phyloP scores from a whole-genome alignment of 805 yeast genomes.

The Tetrapisispora nanseiensis region DNA sequence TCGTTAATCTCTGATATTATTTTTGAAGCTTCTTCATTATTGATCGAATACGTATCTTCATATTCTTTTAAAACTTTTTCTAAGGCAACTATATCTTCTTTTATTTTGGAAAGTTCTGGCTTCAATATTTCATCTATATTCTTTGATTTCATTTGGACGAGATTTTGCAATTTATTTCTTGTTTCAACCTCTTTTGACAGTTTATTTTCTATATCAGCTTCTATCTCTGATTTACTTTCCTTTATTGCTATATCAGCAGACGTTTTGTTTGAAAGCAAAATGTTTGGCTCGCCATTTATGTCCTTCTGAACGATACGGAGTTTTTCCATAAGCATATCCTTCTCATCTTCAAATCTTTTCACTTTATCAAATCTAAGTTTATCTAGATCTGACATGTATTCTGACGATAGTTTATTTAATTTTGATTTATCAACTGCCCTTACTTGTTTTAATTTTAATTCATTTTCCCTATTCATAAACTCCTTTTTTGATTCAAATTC shows the following conservation, averaged over 20 bases:
- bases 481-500: constrained; percentile 20
- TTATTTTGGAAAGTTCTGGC: neutral
- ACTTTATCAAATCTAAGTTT: constrained; percentile 31
- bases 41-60: neutral
- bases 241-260: constrained; percentile 13
- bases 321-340: constrained; percentile 19
- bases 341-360: constrained; percentile 26
- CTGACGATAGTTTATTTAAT: constrained; percentile 28
- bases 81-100: neutral
- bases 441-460: constrained; percentile 27
- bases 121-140: constrained; percentile 9
- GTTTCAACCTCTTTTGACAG: neutral
- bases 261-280: constrained; percentile 8
- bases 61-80: neutral
- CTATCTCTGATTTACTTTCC: constrained; percentile 19
- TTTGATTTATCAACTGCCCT: constrained; percentile 33
- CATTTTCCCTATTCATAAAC: constrained; percentile 25
- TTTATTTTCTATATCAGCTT: constrained; percentile 3
- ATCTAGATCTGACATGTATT: constrained; percentile 33
- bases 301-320: constrained; percentile 12
- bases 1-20: constrained; percentile 10
- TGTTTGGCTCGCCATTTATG: constrained; percentile 13
- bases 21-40: constrained; percentile 12
- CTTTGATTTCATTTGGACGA: constrained; percentile 23
- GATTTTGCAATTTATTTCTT: constrained; percentile 13